phyloP scores from a whole-genome alignment of 768 basidiomycete genomes.

The Amanita thiersii region DNA sequence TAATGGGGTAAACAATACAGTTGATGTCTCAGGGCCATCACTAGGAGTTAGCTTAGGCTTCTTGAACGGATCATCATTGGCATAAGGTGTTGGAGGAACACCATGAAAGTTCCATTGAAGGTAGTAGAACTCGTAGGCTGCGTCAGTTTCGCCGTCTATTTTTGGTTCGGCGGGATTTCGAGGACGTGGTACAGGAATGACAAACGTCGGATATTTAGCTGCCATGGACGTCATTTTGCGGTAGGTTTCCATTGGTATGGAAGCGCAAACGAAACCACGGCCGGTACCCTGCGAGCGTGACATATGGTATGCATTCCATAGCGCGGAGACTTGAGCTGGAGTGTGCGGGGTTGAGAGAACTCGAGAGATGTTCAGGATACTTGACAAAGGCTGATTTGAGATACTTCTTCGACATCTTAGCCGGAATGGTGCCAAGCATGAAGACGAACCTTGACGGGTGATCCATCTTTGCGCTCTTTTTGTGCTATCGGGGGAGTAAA shows the following conservation, averaged over 20 bases:
- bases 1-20: conserved; percentile 86
- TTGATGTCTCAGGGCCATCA: conserved; percentile 50
- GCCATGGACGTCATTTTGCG: conserved; percentile 57
- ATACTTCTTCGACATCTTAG: conserved; percentile 7
- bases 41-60: conserved; percentile 20
- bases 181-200: conserved; percentile 70
- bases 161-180: conserved; percentile 14
- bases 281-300: conserved; percentile 75
- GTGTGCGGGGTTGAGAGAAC: conserved; percentile 64
- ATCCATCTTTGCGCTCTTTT: conserved; percentile 47
- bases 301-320: conserved; percentile 89
- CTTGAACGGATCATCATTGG: conserved; percentile 38
- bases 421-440: conserved; percentile 1
- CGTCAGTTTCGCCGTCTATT: conserved; percentile 23
- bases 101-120: conserved; percentile 89
- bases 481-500: conserved; percentile 8
- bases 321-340: conserved; percentile 60
- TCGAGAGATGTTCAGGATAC: conserved; percentile 70
- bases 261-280: conserved; percentile 79
- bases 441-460: conserved; percentile 53
- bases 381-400: conserved; percentile 59
- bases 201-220: conserved; percentile 65
- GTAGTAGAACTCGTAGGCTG: conserved; percentile 73
- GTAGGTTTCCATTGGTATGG: conserved; percentile 69
- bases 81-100: conserved; percentile 49